These are phyloP conservation scores for Leishmania tarentolae DNA, from an alignment of 208 protist genomes.

Conservation along the genomic window DNA sequence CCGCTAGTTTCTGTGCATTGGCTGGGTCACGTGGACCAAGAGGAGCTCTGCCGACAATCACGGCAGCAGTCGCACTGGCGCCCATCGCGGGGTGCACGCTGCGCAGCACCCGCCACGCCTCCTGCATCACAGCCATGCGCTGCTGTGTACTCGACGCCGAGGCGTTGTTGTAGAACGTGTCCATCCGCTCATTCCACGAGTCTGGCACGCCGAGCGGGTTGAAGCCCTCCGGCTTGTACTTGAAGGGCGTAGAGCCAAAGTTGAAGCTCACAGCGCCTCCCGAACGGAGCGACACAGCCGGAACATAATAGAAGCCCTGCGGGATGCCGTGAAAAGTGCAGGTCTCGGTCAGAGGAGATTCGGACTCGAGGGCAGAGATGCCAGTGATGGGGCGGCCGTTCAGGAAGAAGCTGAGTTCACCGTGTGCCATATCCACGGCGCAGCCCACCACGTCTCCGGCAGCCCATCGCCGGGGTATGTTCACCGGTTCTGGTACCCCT, in stretches of 20 bases:
- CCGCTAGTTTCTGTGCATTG: neutral
- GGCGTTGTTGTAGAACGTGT: slow-evolving; percentile 86
- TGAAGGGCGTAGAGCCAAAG: slow-evolving; percentile 87
- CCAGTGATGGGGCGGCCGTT: slow-evolving; percentile 79
- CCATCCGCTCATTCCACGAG: slow-evolving; percentile 92
- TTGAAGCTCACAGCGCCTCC: slow-evolving; percentile 87
- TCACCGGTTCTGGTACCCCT: slow-evolving; percentile 60
- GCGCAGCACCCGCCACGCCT: slow-evolving; percentile 55
- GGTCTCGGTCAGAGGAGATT: slow-evolving; percentile 28
- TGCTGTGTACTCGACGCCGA: slow-evolving; percentile 46
- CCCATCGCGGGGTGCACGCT: slow-evolving; percentile 16
- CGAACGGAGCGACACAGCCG: slow-evolving; percentile 83
- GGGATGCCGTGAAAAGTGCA: slow-evolving; percentile 54
- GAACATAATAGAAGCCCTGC: slow-evolving; percentile 52
- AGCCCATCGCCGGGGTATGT: slow-evolving; percentile 70
- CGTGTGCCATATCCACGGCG: slow-evolving; percentile 72
- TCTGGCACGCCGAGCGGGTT: slow-evolving; percentile 86
- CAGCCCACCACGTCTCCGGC: slow-evolving; percentile 91
- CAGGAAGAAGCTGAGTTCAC: slow-evolving; percentile 80
- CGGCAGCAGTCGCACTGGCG: neutral
- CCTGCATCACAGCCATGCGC: slow-evolving; percentile 51
- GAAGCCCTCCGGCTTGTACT: slow-evolving; percentile 90
- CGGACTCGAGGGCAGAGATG: slow-evolving; percentile 18
- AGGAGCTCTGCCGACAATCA: neutral
- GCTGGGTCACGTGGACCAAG: neutral